phyloP scores from a whole-genome alignment of 2,329 filamentous ascomycete genomes.

The Thelonectria rubi region DNA sequence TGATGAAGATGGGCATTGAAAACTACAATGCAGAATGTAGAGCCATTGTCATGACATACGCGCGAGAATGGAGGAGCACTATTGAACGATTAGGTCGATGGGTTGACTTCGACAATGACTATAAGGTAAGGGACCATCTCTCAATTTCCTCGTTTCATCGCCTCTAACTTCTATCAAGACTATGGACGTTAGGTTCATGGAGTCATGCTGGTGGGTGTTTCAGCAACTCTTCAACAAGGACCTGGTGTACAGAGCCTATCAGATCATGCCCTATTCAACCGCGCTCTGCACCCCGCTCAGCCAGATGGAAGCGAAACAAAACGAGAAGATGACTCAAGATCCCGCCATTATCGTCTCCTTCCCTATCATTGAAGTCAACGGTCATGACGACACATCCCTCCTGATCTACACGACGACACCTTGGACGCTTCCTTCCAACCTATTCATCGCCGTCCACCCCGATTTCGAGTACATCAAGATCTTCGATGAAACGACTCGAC shows the following conservation, averaged over 20 bases:
- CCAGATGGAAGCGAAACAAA: slow-evolving; percentile 55
- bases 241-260: not conserved
- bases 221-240: not conserved
- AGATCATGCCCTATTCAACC: not conserved
- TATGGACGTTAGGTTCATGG: not conserved
- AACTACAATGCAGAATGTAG: slow-evolving; percentile 88
- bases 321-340: slow-evolving; percentile 79
- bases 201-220: not conserved
- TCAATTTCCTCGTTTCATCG: too few species aligned
- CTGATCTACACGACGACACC: slow-evolving; percentile 73
- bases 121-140: slow-evolving; percentile 62
- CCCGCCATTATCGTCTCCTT: slow-evolving; percentile 79
- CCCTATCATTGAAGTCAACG: slow-evolving; percentile 70
- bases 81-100: slow-evolving; percentile 77
- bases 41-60: slow-evolving; percentile 86
- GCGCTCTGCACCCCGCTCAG: not conserved
- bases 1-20: slow-evolving; percentile 80
- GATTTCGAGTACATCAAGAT: slow-evolving; percentile 83
- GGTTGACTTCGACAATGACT: slow-evolving; percentile 84
- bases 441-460: slow-evolving; percentile 75
- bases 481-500: slow-evolving; percentile 70
- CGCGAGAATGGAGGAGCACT: slow-evolving; percentile 80
- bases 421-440: slow-evolving; percentile 82
- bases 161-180: not conserved
- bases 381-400: slow-evolving; percentile 68